Conservation (phyloP, 352 stramenopile genomes). For the Globisporangium rhizosaccharum region DNA sequence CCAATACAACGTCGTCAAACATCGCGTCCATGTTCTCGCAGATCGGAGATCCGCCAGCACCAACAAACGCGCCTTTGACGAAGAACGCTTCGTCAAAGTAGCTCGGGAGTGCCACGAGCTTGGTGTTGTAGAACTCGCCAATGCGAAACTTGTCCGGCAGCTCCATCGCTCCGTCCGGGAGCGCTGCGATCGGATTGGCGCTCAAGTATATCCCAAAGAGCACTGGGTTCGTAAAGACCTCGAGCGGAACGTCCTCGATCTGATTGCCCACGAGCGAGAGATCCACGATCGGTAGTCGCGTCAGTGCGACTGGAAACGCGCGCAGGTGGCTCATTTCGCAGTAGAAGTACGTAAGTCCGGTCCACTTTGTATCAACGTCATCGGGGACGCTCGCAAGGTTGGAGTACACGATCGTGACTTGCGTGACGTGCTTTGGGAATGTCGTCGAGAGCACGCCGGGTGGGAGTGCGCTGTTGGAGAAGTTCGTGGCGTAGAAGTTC, state of each 20-base stretch:
- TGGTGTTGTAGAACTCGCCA: conserved; percentile 3
- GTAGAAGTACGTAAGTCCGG: conserved; percentile 9
- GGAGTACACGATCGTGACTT: conserved; percentile 29
- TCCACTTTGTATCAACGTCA: conserved; percentile 32
- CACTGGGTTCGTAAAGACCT: conserved; percentile 4
- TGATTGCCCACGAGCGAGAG: conserved; percentile 19
- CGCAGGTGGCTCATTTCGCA: conserved; percentile 5
- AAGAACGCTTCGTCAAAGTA: conserved; percentile 15
- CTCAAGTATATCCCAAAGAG: conserved; percentile 11
- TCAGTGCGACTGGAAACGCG: conserved; percentile 2
- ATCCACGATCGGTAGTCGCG: conserved; percentile 2
- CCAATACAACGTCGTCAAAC: neutral
- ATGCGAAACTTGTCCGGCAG: neutral
- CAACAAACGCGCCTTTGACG: neutral
- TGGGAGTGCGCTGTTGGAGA: conserved; percentile 23
- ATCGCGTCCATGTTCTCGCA: neutral
- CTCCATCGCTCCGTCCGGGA: conserved; percentile 9
- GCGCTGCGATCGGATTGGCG: conserved; percentile 14
- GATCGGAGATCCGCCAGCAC: conserved; percentile 1
- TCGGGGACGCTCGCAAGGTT: conserved; percentile 23
- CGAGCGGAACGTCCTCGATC: conserved; percentile 5
- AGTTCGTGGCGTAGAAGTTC: conserved; percentile 25
- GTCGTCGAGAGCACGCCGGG: conserved; percentile 21
- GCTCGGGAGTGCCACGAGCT: conserved; percentile 2
- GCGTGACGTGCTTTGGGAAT: conserved; percentile 17